Percentiles rank a stretch among this genome's conserved stretches.
phyloP scores from a whole-genome alignment of 2,329 filamentous ascomycete species.

The Biscogniauxia marginata region DNA sequence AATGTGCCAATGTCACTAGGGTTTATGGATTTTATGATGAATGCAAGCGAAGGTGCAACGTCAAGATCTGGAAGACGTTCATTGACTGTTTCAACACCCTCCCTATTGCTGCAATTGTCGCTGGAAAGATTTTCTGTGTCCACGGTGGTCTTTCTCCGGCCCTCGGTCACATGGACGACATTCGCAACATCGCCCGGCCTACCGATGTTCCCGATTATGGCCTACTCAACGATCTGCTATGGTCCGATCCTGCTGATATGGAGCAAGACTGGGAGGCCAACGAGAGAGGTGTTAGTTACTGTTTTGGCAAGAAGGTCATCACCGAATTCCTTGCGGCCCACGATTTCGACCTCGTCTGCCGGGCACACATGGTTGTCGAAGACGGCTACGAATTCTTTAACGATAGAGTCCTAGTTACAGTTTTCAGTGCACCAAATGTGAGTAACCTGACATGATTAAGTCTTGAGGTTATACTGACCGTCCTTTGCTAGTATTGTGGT shows the following conservation, averaged over 20 bases:
- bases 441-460: conserved; percentile 36
- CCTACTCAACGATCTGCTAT: conserved; percentile 88
- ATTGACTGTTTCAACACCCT: conserved; percentile 99
- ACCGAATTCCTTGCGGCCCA: conserved; percentile 92
- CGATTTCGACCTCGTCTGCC: conserved; percentile 95
- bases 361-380: conserved; percentile 98
- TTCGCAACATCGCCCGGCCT: conserved; percentile 89
- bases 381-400: conserved; percentile 99
- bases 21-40: conserved; percentile 99
- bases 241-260: conserved; percentile 98
- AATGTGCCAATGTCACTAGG: conserved; percentile 97
- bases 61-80: conserved; percentile 99
- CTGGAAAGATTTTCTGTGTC: conserved; percentile 98
- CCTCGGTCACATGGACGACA: conserved; percentile 96
- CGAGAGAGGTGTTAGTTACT: conserved; percentile 95
- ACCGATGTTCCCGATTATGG: conserved; percentile 98
- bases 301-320: conserved; percentile 97
- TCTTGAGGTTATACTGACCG: conserved; percentile 21
- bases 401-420: conserved; percentile 89
- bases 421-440: conserved; percentile 97
- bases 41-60: conserved; percentile 98
- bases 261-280: conserved; percentile 98
- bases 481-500: conserved; percentile 74
- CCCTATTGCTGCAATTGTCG: conserved; percentile 97
- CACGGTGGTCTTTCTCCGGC: conserved; percentile 93